phyloP scores from a whole-genome alignment of 1,284 basidiomycete genomes.

The Ceratorhiza oryzae-sativae region DNA sequence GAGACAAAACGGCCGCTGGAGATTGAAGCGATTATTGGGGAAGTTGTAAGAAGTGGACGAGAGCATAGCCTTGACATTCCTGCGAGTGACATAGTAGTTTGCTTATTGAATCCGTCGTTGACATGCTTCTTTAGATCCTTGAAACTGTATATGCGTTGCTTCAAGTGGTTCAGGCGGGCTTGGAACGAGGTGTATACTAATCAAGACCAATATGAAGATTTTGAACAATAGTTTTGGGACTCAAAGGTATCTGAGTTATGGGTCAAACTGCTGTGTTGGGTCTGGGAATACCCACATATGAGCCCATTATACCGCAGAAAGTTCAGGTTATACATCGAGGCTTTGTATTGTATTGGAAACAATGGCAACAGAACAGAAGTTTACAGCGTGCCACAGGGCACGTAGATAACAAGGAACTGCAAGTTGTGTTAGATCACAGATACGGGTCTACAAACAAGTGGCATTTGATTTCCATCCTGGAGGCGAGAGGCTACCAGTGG shows the following conservation, averaged over 20 bases:
- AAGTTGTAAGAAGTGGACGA: conserved; percentile 62
- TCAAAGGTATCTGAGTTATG: too few relatives aligned
- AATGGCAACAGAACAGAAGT: too few relatives aligned
- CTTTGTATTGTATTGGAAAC: too few relatives aligned
- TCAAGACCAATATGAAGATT: too few relatives aligned
- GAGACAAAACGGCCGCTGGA: conserved; percentile 65
- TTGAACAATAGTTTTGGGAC: too few relatives aligned
- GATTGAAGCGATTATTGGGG: conserved; percentile 69
- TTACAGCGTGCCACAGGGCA: too few relatives aligned
- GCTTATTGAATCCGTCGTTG: neutral
- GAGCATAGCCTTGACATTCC: conserved; percentile 59
- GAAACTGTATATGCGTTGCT: conserved; percentile 61
- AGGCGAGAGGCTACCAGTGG: conserved; percentile 30
- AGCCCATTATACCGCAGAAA: too few relatives aligned
- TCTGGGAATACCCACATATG: too few relatives aligned
- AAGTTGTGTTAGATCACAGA: neutral
- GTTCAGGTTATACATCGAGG: too few relatives aligned
- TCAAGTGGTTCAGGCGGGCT: conserved; percentile 56
- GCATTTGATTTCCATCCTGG: conserved; percentile 40
- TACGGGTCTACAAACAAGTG: conserved; percentile 34
- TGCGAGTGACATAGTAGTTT: conserved; percentile 51
- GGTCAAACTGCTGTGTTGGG: too few relatives aligned
- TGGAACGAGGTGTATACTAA: conserved; percentile 2
- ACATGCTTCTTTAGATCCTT: conserved; percentile 52
- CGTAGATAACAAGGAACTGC: neutral